Conservation (phyloP, 169 alveolate genomes). For the Plasmodium relictum region DNA sequence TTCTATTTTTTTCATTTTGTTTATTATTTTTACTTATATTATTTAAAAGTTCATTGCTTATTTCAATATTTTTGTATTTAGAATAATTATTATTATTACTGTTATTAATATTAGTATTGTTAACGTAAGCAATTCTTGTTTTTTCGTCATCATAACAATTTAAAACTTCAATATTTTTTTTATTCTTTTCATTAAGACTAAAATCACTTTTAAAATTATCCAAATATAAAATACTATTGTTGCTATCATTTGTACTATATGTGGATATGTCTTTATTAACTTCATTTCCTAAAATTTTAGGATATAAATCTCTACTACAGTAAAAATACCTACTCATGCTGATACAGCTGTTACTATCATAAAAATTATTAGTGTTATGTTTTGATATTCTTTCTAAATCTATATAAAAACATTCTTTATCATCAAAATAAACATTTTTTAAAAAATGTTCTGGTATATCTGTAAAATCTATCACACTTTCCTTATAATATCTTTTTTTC, state of each 20-base stretch:
- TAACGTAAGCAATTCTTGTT: not conserved
- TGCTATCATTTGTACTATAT: slow-evolving; percentile 39
- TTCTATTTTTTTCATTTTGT: not conserved
- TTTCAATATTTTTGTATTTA: not conserved
- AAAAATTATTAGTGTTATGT: not conserved
- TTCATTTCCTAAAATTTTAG: slow-evolving; percentile 2
- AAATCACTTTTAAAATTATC: slow-evolving; percentile 50
- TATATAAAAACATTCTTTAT: slow-evolving; percentile 56
- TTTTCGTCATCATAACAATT: slow-evolving; percentile 13
- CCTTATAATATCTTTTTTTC: slow-evolving; percentile 41
- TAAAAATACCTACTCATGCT: not conserved
- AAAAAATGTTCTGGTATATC: slow-evolving; percentile 65
- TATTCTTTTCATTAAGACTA: slow-evolving; percentile 11
- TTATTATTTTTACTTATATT: not conserved
- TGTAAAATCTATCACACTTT: slow-evolving; percentile 53
- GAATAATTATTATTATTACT: not conserved
- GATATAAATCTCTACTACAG: not conserved
- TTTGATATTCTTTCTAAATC: slow-evolving; percentile 35
- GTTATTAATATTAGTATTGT: not conserved
- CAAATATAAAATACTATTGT: slow-evolving; percentile 14
- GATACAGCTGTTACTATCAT: slow-evolving; percentile 3
- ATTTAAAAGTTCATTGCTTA: not conserved
- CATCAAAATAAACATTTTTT: slow-evolving; percentile 46
- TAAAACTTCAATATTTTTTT: not conserved
- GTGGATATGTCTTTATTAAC: slow-evolving; percentile 2